Conservation (phyloP, 75 land plant genomes). For the Cryptomeria japonica region DNA sequence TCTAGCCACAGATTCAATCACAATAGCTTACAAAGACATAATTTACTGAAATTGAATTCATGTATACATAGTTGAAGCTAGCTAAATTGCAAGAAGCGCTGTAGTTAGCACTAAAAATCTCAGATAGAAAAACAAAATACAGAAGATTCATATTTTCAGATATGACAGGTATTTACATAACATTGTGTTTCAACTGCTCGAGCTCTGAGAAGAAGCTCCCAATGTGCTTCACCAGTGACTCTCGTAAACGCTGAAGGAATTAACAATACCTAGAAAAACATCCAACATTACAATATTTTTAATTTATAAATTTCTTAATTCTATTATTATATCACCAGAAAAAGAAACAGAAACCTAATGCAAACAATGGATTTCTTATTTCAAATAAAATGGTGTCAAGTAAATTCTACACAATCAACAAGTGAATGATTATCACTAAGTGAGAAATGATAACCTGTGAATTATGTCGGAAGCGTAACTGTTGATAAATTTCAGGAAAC, state of each 20-base stretch:
- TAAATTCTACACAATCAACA: not conserved
- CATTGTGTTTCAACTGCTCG: conserved; percentile 99
- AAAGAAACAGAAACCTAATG: not conserved
- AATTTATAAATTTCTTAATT: not conserved
- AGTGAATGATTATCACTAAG: not conserved
- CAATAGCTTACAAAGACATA: not conserved
- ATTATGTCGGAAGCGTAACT: conserved; percentile 70
- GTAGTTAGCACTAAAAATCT: not conserved
- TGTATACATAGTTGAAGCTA: not conserved
- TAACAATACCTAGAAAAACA: conserved; percentile 65
- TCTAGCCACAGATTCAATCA: not conserved
- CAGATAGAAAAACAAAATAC: not conserved
- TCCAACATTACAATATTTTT: not conserved
- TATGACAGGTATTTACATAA: conserved; percentile 57
- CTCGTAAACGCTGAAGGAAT: conserved; percentile 95
- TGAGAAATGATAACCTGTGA: conserved; percentile 59
- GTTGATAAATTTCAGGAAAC: conserved; percentile 94
- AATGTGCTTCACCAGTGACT: conserved; percentile 92
- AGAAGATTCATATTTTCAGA: conserved; percentile 8
- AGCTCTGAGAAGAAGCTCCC: conserved; percentile 97
- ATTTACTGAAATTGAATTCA: not conserved
- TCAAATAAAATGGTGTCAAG: not conserved
- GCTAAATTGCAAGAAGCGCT: not conserved
- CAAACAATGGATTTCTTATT: not conserved
- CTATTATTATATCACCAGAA: not conserved